phyloP scores from a whole-genome alignment of 305 asterid genomes.

The Fraxinus sp. region DNA sequence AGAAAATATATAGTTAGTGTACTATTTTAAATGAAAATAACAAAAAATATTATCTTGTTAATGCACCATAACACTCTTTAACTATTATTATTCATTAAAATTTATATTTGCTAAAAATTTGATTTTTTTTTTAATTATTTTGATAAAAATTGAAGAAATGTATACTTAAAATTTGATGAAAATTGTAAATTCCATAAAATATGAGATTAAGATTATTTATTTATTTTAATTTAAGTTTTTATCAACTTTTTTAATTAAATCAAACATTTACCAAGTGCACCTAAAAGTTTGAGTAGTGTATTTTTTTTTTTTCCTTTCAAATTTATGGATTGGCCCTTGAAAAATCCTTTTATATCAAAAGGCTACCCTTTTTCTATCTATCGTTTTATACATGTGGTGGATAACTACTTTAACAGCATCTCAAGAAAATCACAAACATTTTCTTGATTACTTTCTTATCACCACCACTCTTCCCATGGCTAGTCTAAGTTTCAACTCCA shows the following conservation, averaged over 20 bases:
- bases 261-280: neutral
- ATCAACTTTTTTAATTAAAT: neutral
- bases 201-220: too few relatives aligned
- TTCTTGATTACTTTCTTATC: slow-evolving; percentile 29
- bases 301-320: neutral
- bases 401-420: slow-evolving; percentile 40
- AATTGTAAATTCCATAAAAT: too few relatives aligned
- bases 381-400: slow-evolving; percentile 24
- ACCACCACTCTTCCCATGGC: slow-evolving; percentile 46
- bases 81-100: neutral
- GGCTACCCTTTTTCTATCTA: neutral
- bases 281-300: neutral
- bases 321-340: neutral
- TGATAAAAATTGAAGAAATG: neutral
- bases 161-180: too few relatives aligned
- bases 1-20: neutral
- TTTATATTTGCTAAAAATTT: neutral
- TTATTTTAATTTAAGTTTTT: neutral
- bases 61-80: neutral
- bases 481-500: slow-evolving; percentile 54
- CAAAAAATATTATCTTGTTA: neutral
- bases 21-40: neutral
- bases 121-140: neutral
- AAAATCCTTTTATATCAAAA: neutral
- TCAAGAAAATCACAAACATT: slow-evolving; percentile 10